These are phyloP conservation scores for Neurospora hispaniola DNA, from an alignment of 495 filamentous ascomycete species.

Conservation along the genomic window DNA sequence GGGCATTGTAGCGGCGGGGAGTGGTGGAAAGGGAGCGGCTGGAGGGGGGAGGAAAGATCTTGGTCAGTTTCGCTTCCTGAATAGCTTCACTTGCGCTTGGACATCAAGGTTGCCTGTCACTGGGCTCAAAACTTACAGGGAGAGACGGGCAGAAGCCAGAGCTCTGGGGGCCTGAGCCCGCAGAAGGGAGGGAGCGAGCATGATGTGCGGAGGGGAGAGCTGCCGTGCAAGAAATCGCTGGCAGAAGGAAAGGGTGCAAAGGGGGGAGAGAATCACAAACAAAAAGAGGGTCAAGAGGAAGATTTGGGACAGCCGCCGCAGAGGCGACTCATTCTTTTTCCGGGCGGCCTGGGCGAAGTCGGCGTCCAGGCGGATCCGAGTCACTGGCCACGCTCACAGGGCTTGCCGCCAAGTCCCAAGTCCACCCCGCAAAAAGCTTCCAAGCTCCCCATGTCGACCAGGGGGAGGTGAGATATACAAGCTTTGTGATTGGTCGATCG, in stretches of 20 bases:
- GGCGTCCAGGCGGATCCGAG: slow-evolving; percentile 15
- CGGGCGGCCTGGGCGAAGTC: slow-evolving; percentile 17
- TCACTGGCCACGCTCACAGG: too few species aligned
- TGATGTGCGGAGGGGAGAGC: slow-evolving; percentile 10
- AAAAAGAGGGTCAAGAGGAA: slow-evolving; percentile 8
- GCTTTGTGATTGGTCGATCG: slow-evolving; percentile 19
- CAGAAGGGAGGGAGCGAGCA: slow-evolving; percentile 30
- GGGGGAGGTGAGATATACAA: slow-evolving; percentile 14
- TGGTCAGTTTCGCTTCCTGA: neutral
- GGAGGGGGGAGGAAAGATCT: neutral
- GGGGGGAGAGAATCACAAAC: slow-evolving; percentile 1
- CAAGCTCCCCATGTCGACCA: neutral
- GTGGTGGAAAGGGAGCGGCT: slow-evolving; percentile 34
- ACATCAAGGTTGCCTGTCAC: neutral
- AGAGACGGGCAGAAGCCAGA: slow-evolving; percentile 26
- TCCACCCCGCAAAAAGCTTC: slow-evolving; percentile 15
- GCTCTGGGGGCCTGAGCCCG: slow-evolving; percentile 30
- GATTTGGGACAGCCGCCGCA: neutral
- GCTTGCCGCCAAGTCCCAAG: slow-evolving; percentile 16
- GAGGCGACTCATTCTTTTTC: neutral
- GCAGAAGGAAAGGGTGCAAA: neutral
- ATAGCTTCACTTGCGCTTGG: neutral
- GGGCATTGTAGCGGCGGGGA: slow-evolving; percentile 26
- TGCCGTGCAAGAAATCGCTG: neutral
- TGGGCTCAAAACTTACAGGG: slow-evolving; percentile 14